Base-by-base conservation (phyloP, 257 asterid genomes). In the Rubia yunnanensis region DNA sequence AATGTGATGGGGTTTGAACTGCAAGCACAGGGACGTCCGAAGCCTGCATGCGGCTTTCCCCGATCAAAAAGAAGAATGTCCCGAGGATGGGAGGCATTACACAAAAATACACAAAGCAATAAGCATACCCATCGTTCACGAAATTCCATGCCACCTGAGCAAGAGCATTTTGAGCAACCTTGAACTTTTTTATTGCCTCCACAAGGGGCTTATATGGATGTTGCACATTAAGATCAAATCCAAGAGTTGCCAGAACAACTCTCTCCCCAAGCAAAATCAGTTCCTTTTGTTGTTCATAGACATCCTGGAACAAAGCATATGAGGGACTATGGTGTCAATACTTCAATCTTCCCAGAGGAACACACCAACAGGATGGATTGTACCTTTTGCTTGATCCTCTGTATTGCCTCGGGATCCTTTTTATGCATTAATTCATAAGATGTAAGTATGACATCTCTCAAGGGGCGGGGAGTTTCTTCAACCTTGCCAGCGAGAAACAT, bases 401-500 rank as follows among this genome's bases (percentile, higher is more conserved):
- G 95, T 62, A 70, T 82, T 56, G 92, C 95, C 65, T 86, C 84
- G 60, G 84, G 69, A 68, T 87, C 92, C 78, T 90, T 88, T 64
- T 94, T 94, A 78, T 94, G 89, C 73, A 84, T 83, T 62, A 94
- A 84, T 68, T 94, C 97, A 82, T 90, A 88, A 10, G 99, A 94
- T 60, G 90, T 95, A 28, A 84, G 76, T 74, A 94, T 94, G 14
- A 90, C 97, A 79, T 94, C 97, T 76, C 85, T 89, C 57, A 94
- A 76, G 63, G 96, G 95, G 49, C 95, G 99, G 49, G 97, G 99
- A 69, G 99, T 89, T 86, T 94, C 99, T 82, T 94, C 99, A 72
- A 94, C 99, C 84, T 94, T 94, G 39, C 97, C 97, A 24, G 99
- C 97, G n/a, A 94, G 88, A 79, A 94, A 94, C 99, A 94, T 94